phyloP scores from a whole-genome alignment of 441 rosid genomes.

The Brassica hybrid region DNA sequence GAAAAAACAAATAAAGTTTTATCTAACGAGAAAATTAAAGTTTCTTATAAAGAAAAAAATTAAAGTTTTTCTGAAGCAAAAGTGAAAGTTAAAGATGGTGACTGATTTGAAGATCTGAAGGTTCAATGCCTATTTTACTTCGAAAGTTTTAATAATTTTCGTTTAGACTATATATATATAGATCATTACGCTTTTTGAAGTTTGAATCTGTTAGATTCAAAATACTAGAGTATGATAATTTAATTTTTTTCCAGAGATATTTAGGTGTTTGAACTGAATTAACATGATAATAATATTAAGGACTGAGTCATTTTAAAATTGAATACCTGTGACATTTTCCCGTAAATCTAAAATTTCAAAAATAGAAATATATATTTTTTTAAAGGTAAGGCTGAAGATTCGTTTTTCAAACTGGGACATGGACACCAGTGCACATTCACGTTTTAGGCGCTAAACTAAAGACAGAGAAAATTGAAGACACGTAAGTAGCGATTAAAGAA shows the following conservation, averaged over 20 bases:
- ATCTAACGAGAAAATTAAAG: neutral
- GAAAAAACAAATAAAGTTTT: too few species aligned
- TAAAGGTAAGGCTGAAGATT: neutral
- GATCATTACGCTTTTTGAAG: neutral
- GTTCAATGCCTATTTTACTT: neutral
- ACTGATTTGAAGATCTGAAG: constrained; percentile 11
- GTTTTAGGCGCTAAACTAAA: neutral
- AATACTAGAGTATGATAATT: neutral
- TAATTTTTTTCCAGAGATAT: neutral
- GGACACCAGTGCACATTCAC: neutral
- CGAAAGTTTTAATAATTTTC: neutral
- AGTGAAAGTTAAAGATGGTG: constrained; percentile 31
- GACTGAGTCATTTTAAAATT: neutral
- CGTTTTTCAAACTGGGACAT: constrained; percentile 5
- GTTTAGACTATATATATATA: neutral
- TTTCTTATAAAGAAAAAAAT: neutral
- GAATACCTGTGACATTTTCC: neutral
- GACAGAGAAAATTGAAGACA: neutral
- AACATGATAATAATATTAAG: neutral
- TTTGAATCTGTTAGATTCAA: neutral
- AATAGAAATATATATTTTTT: neutral
- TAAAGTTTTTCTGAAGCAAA: neutral
- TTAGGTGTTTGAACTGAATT: neutral
- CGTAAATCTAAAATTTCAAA: neutral
- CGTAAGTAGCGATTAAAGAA: too few species aligned